Conservation (phyloP, 805 yeast species). For the Saccharomyces paradoxus region DNA sequence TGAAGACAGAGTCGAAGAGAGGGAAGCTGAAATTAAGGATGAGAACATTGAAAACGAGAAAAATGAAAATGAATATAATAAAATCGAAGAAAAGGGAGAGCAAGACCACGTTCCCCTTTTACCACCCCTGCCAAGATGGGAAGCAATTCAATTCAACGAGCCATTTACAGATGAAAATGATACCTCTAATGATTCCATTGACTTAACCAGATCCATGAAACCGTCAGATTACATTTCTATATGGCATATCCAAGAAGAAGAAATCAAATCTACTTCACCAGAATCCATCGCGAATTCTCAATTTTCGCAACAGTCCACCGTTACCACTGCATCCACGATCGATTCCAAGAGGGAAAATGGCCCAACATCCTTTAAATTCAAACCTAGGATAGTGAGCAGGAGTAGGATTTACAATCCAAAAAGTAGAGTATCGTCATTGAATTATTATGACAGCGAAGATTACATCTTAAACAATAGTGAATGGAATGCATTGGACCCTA, state of each 20-base stretch:
- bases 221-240: constrained; percentile 23
- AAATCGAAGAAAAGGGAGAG: background rate
- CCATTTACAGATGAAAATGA: constrained; percentile 20
- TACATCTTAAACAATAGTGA: constrained; percentile 5
- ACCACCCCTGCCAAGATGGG: constrained; percentile 14
- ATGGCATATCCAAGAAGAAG: constrained; percentile 28
- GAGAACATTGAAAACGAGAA: background rate
- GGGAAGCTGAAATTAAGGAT: background rate
- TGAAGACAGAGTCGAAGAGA: background rate
- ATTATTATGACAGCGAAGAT: constrained; percentile 4
- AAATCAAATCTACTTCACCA: constrained; percentile 15
- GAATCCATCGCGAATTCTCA: constrained; percentile 19
- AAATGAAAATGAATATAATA: background rate
- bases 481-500: constrained; percentile 16
- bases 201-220: constrained; percentile 10
- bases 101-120: constrained; percentile 1
- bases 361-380: constrained; percentile 18
- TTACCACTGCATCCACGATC: constrained; percentile 11
- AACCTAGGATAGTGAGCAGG: constrained; percentile 22
- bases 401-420: constrained; percentile 11
- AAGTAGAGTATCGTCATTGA: constrained; percentile 1
- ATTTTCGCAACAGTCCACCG: constrained; percentile 12
- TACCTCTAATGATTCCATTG: constrained; percentile 19
- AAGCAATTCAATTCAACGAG: constrained; percentile 20
- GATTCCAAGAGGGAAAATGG: constrained; percentile 6